These are phyloP conservation scores for Ophiostoma sp. DNA, from an alignment of 2,329 filamentous ascomycete species.

Conservation along the genomic window DNA sequence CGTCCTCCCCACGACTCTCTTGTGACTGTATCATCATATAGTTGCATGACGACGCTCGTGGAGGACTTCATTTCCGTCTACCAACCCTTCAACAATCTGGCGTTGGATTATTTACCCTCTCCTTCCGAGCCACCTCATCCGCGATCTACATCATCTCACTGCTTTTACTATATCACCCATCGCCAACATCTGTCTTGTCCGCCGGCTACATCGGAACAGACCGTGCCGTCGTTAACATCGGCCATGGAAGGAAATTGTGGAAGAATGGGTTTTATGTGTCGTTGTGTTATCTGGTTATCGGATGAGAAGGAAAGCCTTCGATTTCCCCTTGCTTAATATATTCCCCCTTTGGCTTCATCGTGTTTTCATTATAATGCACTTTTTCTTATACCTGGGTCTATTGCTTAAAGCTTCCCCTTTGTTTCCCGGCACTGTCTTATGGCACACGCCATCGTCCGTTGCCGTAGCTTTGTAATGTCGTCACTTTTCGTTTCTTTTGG, in stretches of 20 bases:
- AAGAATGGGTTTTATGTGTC: background rate
- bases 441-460: background rate
- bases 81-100: background rate
- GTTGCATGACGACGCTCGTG: background rate
- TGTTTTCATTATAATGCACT: conserved; percentile 7
- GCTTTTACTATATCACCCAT: background rate
- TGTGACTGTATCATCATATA: no score
- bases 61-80: background rate
- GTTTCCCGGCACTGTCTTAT: background rate
- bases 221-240: background rate
- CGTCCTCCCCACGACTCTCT: no score
- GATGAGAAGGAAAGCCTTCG: background rate
- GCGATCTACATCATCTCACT: background rate
- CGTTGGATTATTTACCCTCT: background rate
- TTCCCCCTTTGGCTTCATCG: background rate
- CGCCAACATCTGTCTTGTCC: background rate
- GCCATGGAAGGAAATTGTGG: background rate
- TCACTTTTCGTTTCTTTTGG: background rate
- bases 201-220: background rate
- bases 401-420: background rate
- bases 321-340: background rate
- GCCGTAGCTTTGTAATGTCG: background rate
- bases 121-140: background rate
- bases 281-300: background rate
- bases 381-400: background rate